These are phyloP conservation scores for Colletotrichum eremochloae DNA, from an alignment of 2,329 filamentous ascomycete genomes.

Conservation along the genomic window DNA sequence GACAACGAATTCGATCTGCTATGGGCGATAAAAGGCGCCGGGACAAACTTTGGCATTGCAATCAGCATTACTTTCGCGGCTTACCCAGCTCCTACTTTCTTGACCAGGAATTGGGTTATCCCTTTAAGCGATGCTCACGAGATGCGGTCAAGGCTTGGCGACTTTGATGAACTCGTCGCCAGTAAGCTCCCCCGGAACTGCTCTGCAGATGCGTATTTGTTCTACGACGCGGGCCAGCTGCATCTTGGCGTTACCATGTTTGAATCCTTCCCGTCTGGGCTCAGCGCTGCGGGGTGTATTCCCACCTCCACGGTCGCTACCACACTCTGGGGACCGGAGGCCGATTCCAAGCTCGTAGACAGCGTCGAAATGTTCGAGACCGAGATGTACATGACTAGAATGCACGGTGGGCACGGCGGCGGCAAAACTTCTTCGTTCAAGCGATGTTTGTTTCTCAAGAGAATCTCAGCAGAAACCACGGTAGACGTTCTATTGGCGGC, in stretches of 20 bases:
- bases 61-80: slow-evolving; percentile 66
- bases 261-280: slow-evolving; percentile 52
- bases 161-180: slow-evolving; percentile 57
- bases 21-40: slow-evolving; percentile 71
- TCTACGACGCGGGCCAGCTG: slow-evolving; percentile 59
- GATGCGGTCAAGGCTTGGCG: slow-evolving; percentile 51
- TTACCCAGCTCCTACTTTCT: slow-evolving; percentile 57
- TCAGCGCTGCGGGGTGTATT: slow-evolving; percentile 34
- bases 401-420: slow-evolving; percentile 70
- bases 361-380: slow-evolving; percentile 66
- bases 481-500: slow-evolving; percentile 57
- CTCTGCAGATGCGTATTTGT: slow-evolving; percentile 70
- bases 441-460: slow-evolving; percentile 71
- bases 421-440: slow-evolving; percentile 75
- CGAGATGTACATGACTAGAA: slow-evolving; percentile 71
- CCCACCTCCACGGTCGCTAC: slow-evolving; percentile 31
- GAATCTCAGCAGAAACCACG: slow-evolving; percentile 55
- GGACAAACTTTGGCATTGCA: slow-evolving; percentile 71
- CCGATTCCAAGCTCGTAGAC: slow-evolving; percentile 56
- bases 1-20: slow-evolving; percentile 65
- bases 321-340: slow-evolving; percentile 52
- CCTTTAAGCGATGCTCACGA: slow-evolving; percentile 50
- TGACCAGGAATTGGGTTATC: slow-evolving; percentile 56
- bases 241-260: slow-evolving; percentile 66
- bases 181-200: slow-evolving; percentile 54